Evolutionary conservation across 2,329 filamentous ascomycete genomes (phyloP).

Genomic region (Phoma sp.): DNA sequence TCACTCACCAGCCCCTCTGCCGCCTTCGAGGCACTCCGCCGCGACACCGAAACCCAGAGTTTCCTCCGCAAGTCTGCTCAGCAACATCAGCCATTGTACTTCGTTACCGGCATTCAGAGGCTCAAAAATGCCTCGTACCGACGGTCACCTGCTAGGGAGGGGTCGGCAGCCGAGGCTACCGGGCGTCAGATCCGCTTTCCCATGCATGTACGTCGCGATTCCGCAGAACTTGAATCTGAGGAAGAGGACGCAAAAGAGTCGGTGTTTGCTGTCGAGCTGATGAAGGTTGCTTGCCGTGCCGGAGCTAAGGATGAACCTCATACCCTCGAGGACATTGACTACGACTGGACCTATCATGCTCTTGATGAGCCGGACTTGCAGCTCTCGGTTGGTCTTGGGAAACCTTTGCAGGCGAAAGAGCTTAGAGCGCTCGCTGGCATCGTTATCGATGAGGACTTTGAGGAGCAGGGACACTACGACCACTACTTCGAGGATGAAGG

Average conservation of each 20-base stretch:
- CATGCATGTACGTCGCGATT: constrained; percentile 34
- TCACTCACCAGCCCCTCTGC: constrained; percentile 23
- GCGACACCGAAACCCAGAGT: constrained; percentile 25
- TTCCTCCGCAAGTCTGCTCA: constrained; percentile 41
- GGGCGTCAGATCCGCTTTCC: constrained; percentile 22
- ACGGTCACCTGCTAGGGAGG: constrained; percentile 15
- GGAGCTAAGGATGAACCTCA: constrained; percentile 36
- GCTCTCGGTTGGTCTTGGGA: constrained; percentile 40
- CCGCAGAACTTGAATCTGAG: constrained; percentile 20
- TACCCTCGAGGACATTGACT: constrained; percentile 36
- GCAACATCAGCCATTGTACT: constrained; percentile 54
- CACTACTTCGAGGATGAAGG: constrained; percentile 23
- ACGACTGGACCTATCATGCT: constrained; percentile 36
- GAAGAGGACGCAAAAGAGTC: constrained; percentile 14
- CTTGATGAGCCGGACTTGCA: constrained; percentile 31
- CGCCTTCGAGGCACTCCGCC: constrained; percentile 35
- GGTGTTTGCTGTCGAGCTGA: constrained; percentile 33
- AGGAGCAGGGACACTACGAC: constrained; percentile 19
- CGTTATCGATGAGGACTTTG: constrained; percentile 23
- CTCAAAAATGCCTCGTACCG: constrained; percentile 33
- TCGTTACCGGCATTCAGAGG: constrained; percentile 60
- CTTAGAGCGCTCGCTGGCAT: constrained; percentile 31
- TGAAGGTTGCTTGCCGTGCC: constrained; percentile 37
- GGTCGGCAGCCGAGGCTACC: constrained; percentile 19
- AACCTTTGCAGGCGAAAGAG: constrained; percentile 26